These are phyloP conservation scores for Puccinia sorghi DNA, from an alignment of 1,284 basidiomycete species.

Conservation along the genomic window DNA sequence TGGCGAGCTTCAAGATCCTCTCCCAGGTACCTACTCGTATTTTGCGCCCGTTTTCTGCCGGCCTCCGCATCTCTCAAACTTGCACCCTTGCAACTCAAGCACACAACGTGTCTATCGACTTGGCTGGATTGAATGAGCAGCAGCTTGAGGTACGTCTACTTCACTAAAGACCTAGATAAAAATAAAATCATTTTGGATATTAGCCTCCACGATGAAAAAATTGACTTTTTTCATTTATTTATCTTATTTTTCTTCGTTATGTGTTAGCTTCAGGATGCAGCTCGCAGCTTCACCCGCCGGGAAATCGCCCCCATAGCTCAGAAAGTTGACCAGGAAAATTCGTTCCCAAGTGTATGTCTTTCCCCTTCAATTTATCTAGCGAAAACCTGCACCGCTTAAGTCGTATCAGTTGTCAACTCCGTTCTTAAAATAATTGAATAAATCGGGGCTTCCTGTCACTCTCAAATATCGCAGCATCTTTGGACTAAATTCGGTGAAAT, in stretches of 20 bases:
- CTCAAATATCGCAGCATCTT: conserved; percentile 66
- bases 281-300: conserved; percentile 13
- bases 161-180: background rate
- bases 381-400: too few relatives aligned
- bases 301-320: conserved; percentile 43
- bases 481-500: conserved; percentile 87
- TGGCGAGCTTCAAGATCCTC: conserved; percentile 5
- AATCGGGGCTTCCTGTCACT: background rate
- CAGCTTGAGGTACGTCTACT: conserved; percentile 36
- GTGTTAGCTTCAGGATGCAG: conserved; percentile 40
- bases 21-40: background rate
- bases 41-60: background rate
- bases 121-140: conserved; percentile 45
- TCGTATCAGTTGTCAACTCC: too few relatives aligned
- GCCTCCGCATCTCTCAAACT: background rate
- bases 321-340: conserved; percentile 38
- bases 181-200: background rate
- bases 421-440: background rate
- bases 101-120: conserved; percentile 38
- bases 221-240: background rate
- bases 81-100: conserved; percentile 24
- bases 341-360: conserved; percentile 39
- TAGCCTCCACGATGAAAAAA: background rate
- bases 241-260: background rate
- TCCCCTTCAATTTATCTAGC: background rate